Evolutionary conservation across 75 land plant species (phyloP).

Genomic region (Chamaecyparis obtusa): DNA sequence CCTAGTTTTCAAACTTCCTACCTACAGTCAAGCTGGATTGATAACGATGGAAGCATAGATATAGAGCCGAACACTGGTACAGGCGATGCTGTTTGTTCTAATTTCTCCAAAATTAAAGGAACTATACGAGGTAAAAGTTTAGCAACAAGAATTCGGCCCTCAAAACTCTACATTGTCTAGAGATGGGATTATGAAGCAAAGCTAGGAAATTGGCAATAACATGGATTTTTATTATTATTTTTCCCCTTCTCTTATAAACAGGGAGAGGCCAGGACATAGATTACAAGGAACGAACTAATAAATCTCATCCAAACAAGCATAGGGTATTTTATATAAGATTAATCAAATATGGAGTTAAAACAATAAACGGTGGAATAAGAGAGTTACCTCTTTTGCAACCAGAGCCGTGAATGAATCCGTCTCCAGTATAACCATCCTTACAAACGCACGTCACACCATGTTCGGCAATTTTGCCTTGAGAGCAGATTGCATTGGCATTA

Average conservation of each 20-base stretch:
- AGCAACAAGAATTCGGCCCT: background rate
- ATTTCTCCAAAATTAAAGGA: too few relatives aligned
- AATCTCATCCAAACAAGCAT: background rate
- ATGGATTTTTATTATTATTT: background rate
- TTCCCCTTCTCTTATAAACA: background rate
- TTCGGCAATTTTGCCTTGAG: background rate
- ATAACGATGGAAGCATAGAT: background rate
- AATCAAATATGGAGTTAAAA: background rate
- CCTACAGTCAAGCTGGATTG: background rate
- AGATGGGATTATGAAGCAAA: background rate
- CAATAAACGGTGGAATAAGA: background rate
- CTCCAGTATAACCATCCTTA: conserved; percentile 45
- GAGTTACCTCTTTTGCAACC: conserved; percentile 46
- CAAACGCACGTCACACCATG: conserved; percentile 37
- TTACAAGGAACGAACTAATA: background rate
- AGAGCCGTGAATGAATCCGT: conserved; percentile 37
- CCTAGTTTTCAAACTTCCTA: background rate
- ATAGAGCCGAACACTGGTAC: background rate
- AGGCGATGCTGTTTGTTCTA: background rate
- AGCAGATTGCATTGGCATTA: background rate
- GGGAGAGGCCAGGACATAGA: background rate
- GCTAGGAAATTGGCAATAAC: background rate
- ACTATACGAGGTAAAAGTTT: background rate
- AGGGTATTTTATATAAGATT: background rate
- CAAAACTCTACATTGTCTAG: background rate